Base-by-base conservation (phyloP, 257 asterid species). In the Solanum clarkiae region DNA sequence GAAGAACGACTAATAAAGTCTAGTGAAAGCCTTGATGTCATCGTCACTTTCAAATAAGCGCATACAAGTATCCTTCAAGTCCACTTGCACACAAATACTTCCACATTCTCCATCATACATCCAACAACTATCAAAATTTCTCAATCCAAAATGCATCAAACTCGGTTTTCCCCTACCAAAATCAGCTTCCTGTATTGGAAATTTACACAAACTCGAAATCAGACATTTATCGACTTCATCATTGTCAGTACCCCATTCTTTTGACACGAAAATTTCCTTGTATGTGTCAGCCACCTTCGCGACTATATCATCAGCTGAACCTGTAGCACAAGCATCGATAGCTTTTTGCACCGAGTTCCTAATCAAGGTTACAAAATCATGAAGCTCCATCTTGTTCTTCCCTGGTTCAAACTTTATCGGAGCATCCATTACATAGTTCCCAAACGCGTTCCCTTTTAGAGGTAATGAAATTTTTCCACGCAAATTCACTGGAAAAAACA, bases 361-460 rank as follows among this genome's bases (percentile, higher is more conserved):
- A n/a, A 86, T 44, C 60, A 44, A 20, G 1, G 40, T 49, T 4
- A 74, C 86, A 8, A 86, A 17, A 47, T 86, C 84, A n/a, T 59
- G 59, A 62, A 86, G 44, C 24, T 82, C 84, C 42, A 82, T 15
- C 14, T 54, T 71, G 1, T 20, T 74, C 32, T 45, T 65, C 12
- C 14, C 24, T 1, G 86, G 77, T n/a, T 15, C 24, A 54, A 66
- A 86, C 1, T 3, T 6, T 2, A 81, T 53, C 10, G 47, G 65
- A 4, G 44, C 53, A 44, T 81, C 83, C 53, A 86, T 81, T 51
- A 80, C 80, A 47, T 47, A 83, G 74, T 86, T 86, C 36, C 86
- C 88, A 32, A 82, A 86, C 4, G 63, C 53, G 11, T 44, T 86
- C 16, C 60, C 88, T n/a, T 81, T 69, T 8, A 60, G 1, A 49